Conservation (phyloP, 345 rosid genomes). For the Moringa oleifera region DNA sequence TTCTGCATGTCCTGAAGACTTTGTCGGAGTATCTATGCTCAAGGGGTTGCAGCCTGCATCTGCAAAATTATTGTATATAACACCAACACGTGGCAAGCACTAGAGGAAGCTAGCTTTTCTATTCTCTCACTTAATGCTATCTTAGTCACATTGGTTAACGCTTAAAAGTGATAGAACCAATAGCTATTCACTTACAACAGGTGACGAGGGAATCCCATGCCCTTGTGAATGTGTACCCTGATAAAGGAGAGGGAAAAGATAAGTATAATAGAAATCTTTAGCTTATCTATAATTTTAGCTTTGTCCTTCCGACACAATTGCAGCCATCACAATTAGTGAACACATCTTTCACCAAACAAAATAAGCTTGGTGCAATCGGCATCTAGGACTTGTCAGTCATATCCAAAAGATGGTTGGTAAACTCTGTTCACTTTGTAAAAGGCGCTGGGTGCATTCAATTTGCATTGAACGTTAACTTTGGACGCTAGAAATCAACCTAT, state of each 20-base stretch:
- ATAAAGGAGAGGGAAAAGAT: background rate
- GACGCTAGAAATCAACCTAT: background rate
- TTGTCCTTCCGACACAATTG: too few relatives aligned
- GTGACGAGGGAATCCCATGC: constrained; percentile 38
- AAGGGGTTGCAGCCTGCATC: constrained; percentile 48
- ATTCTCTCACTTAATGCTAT: too few relatives aligned
- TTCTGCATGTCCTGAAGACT: constrained; percentile 54
- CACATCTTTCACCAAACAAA: background rate
- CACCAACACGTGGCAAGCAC: too few relatives aligned
- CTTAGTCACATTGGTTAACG: background rate
- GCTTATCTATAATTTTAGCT: background rate
- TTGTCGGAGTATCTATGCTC: constrained; percentile 53
- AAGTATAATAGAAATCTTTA: background rate
- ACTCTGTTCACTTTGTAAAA: background rate
- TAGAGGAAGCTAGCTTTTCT: background rate
- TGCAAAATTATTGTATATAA: background rate
- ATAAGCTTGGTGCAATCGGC: background rate
- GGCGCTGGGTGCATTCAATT: background rate
- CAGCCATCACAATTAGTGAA: background rate
- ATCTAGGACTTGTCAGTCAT: background rate
- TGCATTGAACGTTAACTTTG: constrained; percentile 2
- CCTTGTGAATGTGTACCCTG: constrained; percentile 50
- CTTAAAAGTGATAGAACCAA: too few relatives aligned
- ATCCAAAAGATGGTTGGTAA: background rate
- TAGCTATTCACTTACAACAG: constrained; percentile 55